These are phyloP conservation scores for Nicotiana sylvestris DNA, from an alignment of 257 asterid species.

Conservation along the genomic window DNA sequence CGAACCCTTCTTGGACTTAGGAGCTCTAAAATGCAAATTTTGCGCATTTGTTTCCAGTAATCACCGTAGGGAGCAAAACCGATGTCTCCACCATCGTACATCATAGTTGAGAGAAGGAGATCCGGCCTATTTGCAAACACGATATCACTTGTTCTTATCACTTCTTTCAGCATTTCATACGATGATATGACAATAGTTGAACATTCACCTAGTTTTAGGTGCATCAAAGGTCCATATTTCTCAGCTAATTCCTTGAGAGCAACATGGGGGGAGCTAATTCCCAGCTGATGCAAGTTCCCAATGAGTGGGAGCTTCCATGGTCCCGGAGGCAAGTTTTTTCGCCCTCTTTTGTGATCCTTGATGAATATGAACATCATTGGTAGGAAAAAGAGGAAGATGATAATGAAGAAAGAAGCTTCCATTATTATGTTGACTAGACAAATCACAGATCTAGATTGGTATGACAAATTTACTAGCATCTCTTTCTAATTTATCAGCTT, in stretches of 20 bases:
- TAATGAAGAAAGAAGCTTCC: not conserved
- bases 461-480: too few relatives aligned
- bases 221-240: slow-evolving; percentile 32
- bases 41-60: slow-evolving; percentile 35
- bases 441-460: too few relatives aligned
- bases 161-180: slow-evolving; percentile 19
- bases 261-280: slow-evolving; percentile 15
- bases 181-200: slow-evolving; percentile 32
- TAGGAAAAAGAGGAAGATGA: not conserved
- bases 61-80: slow-evolving; percentile 31
- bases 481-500: too few relatives aligned
- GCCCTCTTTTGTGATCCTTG: too few relatives aligned
- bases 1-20: slow-evolving; percentile 23
- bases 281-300: slow-evolving; percentile 35
- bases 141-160: slow-evolving; percentile 22
- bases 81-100: slow-evolving; percentile 17
- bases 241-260: slow-evolving; percentile 10
- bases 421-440: not conserved
- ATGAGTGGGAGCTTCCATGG: slow-evolving; percentile 32
- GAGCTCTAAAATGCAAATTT: slow-evolving; percentile 31
- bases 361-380: not conserved
- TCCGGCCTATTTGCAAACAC: slow-evolving; percentile 29
- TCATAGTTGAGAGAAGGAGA: slow-evolving; percentile 10
- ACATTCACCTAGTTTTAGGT: slow-evolving; percentile 30
- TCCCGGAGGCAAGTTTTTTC: slow-evolving; percentile 17